Conservation (phyloP, 345 rosid genomes). For the Dovyalis caffra region DNA sequence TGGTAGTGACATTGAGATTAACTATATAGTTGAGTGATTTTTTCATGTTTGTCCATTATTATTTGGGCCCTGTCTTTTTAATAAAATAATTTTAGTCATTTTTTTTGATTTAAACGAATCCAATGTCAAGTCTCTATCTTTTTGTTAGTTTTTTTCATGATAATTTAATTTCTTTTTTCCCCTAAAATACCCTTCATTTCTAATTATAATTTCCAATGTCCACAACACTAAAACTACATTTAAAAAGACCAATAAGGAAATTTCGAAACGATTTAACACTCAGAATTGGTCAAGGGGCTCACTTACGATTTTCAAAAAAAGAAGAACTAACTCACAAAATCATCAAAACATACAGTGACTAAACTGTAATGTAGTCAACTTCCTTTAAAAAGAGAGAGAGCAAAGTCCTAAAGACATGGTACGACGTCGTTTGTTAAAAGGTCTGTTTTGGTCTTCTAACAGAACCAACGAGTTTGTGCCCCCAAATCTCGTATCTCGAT, state of each 20-base stretch:
- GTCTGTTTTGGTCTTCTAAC: background rate
- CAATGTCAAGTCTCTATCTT: too few species aligned
- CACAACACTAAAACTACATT: background rate
- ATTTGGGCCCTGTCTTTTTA: too few species aligned
- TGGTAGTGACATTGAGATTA: too few species aligned
- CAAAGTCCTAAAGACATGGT: background rate
- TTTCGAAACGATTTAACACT: background rate
- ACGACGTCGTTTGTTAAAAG: background rate
- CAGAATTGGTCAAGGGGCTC: background rate
- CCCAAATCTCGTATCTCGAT: background rate
- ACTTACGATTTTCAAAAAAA: background rate
- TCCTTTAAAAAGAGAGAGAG: too few species aligned
- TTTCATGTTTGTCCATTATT: too few species aligned
- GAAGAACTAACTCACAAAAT: background rate
- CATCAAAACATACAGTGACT: background rate
- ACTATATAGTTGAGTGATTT: too few species aligned
- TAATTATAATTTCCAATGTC: background rate
- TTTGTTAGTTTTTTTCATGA: background rate
- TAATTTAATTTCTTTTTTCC: background rate
- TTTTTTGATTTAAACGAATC: too few species aligned
- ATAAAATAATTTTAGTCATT: too few species aligned
- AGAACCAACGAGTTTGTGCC: background rate
- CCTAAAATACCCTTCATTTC: background rate
- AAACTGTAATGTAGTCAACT: background rate
- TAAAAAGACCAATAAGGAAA: background rate